Evolutionary conservation across 2,329 filamentous ascomycete genomes (phyloP).

Genomic region (Xylariaceae sp.): DNA sequence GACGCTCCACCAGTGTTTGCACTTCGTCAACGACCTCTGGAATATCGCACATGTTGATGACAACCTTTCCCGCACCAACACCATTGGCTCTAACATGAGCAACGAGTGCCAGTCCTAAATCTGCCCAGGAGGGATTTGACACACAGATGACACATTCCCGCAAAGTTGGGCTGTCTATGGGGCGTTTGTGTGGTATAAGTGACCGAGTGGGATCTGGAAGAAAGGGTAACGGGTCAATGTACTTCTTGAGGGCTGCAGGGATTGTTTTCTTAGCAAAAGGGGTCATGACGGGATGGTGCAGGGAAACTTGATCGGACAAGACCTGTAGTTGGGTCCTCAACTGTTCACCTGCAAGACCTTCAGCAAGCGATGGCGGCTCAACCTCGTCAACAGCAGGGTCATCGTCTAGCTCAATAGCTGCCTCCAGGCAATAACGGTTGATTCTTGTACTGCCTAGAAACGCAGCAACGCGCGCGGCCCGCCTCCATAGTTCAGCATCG

Average conservation of each 20-base stretch:
- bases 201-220: slow-evolving; percentile 47
- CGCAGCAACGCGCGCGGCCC: slow-evolving; percentile 52
- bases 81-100: slow-evolving; percentile 34
- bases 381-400: slow-evolving; percentile 59
- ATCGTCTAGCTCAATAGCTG: slow-evolving; percentile 62
- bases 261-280: slow-evolving; percentile 51
- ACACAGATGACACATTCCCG: slow-evolving; percentile 30
- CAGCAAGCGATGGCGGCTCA: slow-evolving; percentile 57
- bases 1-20: slow-evolving; percentile 24
- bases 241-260: slow-evolving; percentile 46
- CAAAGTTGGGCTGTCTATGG: neutral
- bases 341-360: slow-evolving; percentile 58
- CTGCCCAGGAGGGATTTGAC: slow-evolving; percentile 38
- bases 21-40: slow-evolving; percentile 30
- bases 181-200: slow-evolving; percentile 22
- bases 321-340: slow-evolving; percentile 51
- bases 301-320: slow-evolving; percentile 50
- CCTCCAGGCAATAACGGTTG: slow-evolving; percentile 58
- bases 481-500: slow-evolving; percentile 61
- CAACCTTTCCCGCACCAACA: slow-evolving; percentile 32
- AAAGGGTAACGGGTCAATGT: slow-evolving; percentile 58
- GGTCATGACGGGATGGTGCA: slow-evolving; percentile 56
- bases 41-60: slow-evolving; percentile 36
- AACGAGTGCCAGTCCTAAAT: slow-evolving; percentile 39
- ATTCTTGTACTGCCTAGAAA: slow-evolving; percentile 54